These are phyloP conservation scores for Pseudogymnoascus sp. DNA, from an alignment of 2,329 filamentous ascomycete genomes.

Conservation along the genomic window DNA sequence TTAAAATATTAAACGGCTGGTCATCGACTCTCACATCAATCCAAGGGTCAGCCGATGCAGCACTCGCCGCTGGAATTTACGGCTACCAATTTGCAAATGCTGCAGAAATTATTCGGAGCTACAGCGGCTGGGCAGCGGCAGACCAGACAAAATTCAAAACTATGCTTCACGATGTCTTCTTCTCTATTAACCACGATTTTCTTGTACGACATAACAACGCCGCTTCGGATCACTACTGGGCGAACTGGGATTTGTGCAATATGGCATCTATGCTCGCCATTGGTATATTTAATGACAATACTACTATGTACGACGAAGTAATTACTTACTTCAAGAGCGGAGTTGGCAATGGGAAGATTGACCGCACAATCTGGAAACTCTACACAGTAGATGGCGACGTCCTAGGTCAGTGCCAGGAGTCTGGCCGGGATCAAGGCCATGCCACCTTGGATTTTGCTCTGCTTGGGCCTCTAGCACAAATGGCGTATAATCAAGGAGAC, in stretches of 20 bases:
- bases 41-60: conserved; percentile 31
- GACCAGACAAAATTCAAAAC: conserved; percentile 22
- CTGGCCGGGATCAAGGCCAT: conserved; percentile 41
- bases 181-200: conserved; percentile 33
- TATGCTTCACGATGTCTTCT: conserved; percentile 34
- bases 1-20: conserved; percentile 35
- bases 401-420: conserved; percentile 36
- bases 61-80: conserved; percentile 37
- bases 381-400: conserved; percentile 26
- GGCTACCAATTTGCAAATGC: conserved; percentile 42
- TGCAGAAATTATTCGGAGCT: conserved; percentile 35
- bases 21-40: conserved; percentile 28
- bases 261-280: conserved; percentile 36
- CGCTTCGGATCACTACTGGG: conserved; percentile 23
- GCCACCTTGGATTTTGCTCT: conserved; percentile 34
- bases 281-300: conserved; percentile 37
- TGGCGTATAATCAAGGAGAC: conserved; percentile 36
- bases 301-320: conserved; percentile 33
- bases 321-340: conserved; percentile 36
- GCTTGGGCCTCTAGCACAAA: conserved; percentile 35
- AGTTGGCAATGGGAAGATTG: conserved; percentile 32
- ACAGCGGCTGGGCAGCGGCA: conserved; percentile 27
- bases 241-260: conserved; percentile 38
- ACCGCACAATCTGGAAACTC: conserved; percentile 28
- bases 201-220: conserved; percentile 32